Percentiles rank a stretch among this genome's conserved stretches.
Conservation (phyloP, 345 rosid species). For the Aquilaria yunnanensis region DNA sequence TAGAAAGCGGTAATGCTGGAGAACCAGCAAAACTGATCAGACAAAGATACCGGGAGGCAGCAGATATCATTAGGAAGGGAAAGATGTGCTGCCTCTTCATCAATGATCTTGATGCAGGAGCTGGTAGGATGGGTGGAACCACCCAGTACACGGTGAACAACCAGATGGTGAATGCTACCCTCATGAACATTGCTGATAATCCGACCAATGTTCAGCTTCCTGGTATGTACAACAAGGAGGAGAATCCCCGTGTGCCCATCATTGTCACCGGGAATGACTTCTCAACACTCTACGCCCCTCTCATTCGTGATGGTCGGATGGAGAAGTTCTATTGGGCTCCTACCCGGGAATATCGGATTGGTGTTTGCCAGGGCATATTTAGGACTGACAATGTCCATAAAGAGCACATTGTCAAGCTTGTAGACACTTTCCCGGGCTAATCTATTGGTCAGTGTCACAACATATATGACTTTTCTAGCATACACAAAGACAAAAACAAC, state of each 20-base stretch:
- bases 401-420: slow-evolving; percentile 65
- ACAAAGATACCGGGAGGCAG: slow-evolving; percentile 95
- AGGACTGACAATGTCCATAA: slow-evolving; percentile 42
- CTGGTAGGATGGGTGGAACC: slow-evolving; percentile 92
- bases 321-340: slow-evolving; percentile 99
- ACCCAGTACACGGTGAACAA: slow-evolving; percentile 97
- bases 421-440: slow-evolving; percentile 91
- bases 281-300: slow-evolving; percentile 93
- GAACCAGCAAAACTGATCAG: slow-evolving; percentile 91
- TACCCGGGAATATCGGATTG: slow-evolving; percentile 82
- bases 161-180: slow-evolving; percentile 99
- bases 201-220: slow-evolving; percentile 95
- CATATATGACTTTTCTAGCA: background rate
- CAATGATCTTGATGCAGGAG: slow-evolving; percentile 97
- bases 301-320: slow-evolving; percentile 99
- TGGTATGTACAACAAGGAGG: slow-evolving; percentile 97
- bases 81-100: slow-evolving; percentile 95
- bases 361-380: slow-evolving; percentile 87
- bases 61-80: slow-evolving; percentile 85
- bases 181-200: slow-evolving; percentile 98
- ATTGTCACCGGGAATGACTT: slow-evolving; percentile 96
- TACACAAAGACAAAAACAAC: too few relatives aligned
- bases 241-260: slow-evolving; percentile 88
- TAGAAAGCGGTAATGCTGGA: slow-evolving; percentile 95
- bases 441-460: slow-evolving; percentile 54